Base-by-base conservation (phyloP, 768 basidiomycete species). In the Mycena maculata region DNA sequence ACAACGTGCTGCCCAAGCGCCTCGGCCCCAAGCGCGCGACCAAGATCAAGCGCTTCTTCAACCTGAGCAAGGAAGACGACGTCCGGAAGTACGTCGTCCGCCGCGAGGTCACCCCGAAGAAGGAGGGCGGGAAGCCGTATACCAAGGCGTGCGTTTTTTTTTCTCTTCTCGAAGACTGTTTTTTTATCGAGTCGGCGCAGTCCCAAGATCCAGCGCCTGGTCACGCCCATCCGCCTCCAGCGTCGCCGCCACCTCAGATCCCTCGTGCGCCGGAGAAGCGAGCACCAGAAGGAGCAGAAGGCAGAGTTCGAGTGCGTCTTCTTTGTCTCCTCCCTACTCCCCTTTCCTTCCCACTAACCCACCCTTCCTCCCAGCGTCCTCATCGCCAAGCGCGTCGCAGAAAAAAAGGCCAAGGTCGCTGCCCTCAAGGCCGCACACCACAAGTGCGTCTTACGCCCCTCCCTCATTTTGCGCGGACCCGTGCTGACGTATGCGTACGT, bases 1-100 rank as follows among this genome's bases (percentile, higher is more conserved):
- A 98, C 79, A 88, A 80, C 72, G 90, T 96, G 72, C 88, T 98
- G 53, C 96, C 96, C 79, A 98, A 98, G 86, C 85, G 96, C 64
- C 90, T 98, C 71, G 97, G 97, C 64, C 97, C 97, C 77, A 98
- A 99, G 92, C 84, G 96, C 74, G 96, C 96, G 66, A 95, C 95
- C 68, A 97, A 96, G 89, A 98, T 99, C 83, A 88, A 96, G 80
- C 88, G 82, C 77, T 98, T 99, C 89, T 99, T 99, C 88, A 97
- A 97, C 87, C 85, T 98, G 78, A 86, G 87, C 84, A 98, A 99
- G 88, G 92, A 96, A 76, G 97, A 99, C 76, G 97, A 99, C 84
- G 97, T 99, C 65, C 90, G 94, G 84, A 96, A 98, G 83, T 98
- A 97, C 80, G 96, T 98, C 72, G 90, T 98, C 74, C 85, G 95